phyloP scores from a whole-genome alignment of 306 rosid genomes.

The Cajanus cajan region DNA sequence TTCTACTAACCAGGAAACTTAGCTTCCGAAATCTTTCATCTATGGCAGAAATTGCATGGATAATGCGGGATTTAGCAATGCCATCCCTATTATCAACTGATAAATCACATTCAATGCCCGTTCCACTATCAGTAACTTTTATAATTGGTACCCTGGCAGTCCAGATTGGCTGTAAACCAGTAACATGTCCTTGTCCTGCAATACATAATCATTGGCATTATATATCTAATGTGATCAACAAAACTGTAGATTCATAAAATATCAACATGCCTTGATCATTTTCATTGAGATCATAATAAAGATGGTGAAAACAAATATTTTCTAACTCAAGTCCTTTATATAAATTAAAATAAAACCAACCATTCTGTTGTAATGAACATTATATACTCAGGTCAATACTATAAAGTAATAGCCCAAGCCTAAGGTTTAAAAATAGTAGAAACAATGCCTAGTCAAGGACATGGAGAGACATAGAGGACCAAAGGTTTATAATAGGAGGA shows the following conservation, averaged over 20 bases:
- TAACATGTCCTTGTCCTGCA: conserved; percentile 44
- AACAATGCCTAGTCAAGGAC: background rate
- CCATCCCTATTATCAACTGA: conserved; percentile 53
- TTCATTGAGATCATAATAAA: conserved; percentile 23
- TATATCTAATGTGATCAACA: conserved; percentile 22
- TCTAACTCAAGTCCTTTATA: conserved; percentile 4
- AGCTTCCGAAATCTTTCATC: conserved; percentile 54
- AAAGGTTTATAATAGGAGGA: background rate
- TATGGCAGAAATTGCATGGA: conserved; percentile 42
- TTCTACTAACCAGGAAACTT: conserved; percentile 42
- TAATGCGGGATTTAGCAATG: conserved; percentile 43
- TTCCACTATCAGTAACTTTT: conserved; percentile 53
- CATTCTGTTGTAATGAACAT: background rate
- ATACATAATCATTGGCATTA: background rate
- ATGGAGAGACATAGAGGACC: background rate
- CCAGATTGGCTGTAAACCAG: conserved; percentile 33
- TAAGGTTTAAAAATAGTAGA: background rate
- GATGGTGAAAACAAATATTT: background rate
- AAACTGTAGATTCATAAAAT: conserved; percentile 9
- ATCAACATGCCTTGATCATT: background rate
- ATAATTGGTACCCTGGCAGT: conserved; percentile 48
- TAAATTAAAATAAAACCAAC: background rate
- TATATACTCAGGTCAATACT: background rate
- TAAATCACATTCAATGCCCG: conserved; percentile 57
- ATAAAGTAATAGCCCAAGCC: background rate